A percentile compares a stretch with the other conserved stretches of the same genome.
These are phyloP conservation scores for Mycothermus thermophilus DNA, from an alignment of 495 filamentous ascomycete genomes.

Conservation along the genomic window DNA sequence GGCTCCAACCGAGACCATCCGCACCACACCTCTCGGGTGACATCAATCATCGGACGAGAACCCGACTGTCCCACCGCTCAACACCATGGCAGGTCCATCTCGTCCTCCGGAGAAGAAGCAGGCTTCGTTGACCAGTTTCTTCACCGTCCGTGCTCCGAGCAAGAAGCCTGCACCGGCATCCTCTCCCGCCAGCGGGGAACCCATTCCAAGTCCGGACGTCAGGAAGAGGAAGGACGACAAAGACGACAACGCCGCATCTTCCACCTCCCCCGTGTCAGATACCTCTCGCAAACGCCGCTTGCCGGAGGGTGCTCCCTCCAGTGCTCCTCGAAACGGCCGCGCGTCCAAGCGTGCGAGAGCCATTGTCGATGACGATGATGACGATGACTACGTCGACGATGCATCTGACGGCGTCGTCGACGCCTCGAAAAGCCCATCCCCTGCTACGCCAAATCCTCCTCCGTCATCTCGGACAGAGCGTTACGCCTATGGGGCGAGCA, in stretches of 20 bases:
- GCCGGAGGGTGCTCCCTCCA: conserved; percentile 27
- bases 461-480: conserved; percentile 25
- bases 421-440: no score
- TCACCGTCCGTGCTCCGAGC: conserved; percentile 35
- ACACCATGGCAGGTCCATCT: conserved; percentile 25
- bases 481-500: conserved; percentile 31
- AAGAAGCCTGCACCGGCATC: conserved; percentile 9
- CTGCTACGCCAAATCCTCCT: conserved; percentile 1
- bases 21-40: no score
- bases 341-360: conserved; percentile 31
- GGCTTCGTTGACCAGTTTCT: conserved; percentile 76
- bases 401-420: no score
- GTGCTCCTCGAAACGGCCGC: no score
- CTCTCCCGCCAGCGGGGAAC: not conserved
- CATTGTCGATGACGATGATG: conserved; percentile 13
- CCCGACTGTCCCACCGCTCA: not conserved
- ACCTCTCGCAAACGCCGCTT: conserved; percentile 31
- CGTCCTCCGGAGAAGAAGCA: conserved; percentile 47
- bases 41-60: conserved; percentile 8
- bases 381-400: conserved; percentile 6
- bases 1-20: no score
- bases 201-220: no score
- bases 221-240: not conserved
- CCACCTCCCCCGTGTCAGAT: conserved; percentile 6
- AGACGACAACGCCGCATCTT: not conserved